Base-by-base conservation (phyloP, 2,329 filamentous ascomycete genomes). In the Penicillium janthinellum region DNA sequence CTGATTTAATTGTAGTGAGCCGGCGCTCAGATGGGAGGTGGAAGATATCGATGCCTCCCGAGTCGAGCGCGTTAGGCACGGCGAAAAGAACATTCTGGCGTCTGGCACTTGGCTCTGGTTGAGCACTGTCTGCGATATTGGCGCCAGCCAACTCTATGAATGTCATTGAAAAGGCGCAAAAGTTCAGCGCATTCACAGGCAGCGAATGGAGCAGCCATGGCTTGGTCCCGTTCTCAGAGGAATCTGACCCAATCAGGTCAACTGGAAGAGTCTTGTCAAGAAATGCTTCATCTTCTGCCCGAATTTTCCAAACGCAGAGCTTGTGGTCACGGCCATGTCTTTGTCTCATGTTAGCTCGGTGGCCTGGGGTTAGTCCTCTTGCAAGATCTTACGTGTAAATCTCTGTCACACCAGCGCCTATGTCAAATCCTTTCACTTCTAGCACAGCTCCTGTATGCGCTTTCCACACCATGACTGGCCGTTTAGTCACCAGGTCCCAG, bases 261-360 rank as follows among this genome's bases (percentile, higher is more conserved):
- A 94, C 83, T 0, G 94, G 94, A 12, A 96, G 79, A 8, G 79
- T 79, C 37, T 83, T 88, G 68, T 88, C 90, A 64, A 96, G 70
- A 3, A 70, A 59, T 1, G 64, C 60, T 15, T 79, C 74, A 22
- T 81, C 74, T 69, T 95, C 89, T 56, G 90, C 86, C 12, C 81
- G 78, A 14, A 97, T 73, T 70, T 90, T 88, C 95, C 95, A 99
- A 17, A 96, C 88, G 22, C 90, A 83, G 50, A 98, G 83, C 70
- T 88, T 90, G 73, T 95, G 90, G 73, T 99, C 95, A 73, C 95
- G 86, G 14, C 94, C 94, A 78, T 98, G 93, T 38, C 93, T 97
- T 64, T 38, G 59, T 22, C 25, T 28, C n/a, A 55, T 28, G 25
- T 71, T 59, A 68, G 56, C 50, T 59, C 51, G 42, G 8, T 22